Evolutionary conservation across 768 basidiomycete genomes (phyloP).

Genomic region (Lactifluus pinguis): DNA sequence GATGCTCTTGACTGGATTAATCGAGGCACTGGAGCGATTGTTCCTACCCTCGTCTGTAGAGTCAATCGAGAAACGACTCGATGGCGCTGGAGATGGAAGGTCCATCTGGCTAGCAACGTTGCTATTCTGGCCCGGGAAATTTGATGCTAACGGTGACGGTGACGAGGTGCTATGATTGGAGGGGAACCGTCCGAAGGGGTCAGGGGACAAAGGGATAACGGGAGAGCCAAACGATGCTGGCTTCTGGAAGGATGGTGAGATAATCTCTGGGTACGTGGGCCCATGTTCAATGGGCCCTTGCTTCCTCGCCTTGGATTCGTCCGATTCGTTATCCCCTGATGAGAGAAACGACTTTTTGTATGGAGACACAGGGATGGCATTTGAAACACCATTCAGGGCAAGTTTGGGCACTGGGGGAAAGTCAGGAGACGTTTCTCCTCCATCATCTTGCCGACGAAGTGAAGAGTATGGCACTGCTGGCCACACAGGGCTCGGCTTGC

Average conservation of each 20-base stretch:
- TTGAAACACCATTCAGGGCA: slow-evolving; percentile 61
- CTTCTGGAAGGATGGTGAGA: slow-evolving; percentile 25
- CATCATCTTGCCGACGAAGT: slow-evolving; percentile 19
- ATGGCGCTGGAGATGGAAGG: slow-evolving; percentile 21
- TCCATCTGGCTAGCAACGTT: slow-evolving; percentile 1
- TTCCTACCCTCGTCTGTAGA: slow-evolving; percentile 39
- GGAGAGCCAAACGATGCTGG: slow-evolving; percentile 38
- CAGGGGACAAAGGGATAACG: slow-evolving; percentile 74
- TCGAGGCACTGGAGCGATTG: slow-evolving; percentile 33
- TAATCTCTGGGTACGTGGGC: slow-evolving; percentile 35
- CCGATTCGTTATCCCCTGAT: slow-evolving; percentile 36
- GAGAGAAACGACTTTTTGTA: slow-evolving; percentile 23
- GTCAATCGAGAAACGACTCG: slow-evolving; percentile 64
- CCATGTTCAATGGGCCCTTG: slow-evolving; percentile 44
- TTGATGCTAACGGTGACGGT: neutral
- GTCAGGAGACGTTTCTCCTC: slow-evolving; percentile 2
- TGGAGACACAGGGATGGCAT: slow-evolving; percentile 43
- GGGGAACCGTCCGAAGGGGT: slow-evolving; percentile 70
- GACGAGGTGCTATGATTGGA: slow-evolving; percentile 27
- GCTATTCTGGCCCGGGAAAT: neutral
- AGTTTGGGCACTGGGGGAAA: slow-evolving; percentile 51
- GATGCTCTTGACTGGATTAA: slow-evolving; percentile 70
- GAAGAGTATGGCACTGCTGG: slow-evolving; percentile 39
- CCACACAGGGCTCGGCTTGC: slow-evolving; percentile 24
- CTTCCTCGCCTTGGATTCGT: slow-evolving; percentile 35